Base-by-base conservation (phyloP, 768 basidiomycete species). In the Phlebiopsis flavidoalba region DNA sequence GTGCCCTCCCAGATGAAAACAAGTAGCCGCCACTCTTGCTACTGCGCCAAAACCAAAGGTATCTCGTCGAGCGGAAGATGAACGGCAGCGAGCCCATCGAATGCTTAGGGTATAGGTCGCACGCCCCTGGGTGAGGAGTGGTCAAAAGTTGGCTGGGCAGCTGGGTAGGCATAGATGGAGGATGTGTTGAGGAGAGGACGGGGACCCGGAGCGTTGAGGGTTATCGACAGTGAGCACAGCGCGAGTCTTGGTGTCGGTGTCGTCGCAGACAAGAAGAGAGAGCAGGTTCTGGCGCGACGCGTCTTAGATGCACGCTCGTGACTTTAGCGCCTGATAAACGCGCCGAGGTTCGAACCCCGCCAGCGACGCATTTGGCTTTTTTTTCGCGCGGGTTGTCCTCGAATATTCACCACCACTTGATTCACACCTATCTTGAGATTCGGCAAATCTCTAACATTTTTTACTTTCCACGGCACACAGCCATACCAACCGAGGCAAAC, bases 81-180 rank as follows among this genome's bases (percentile, higher is more conserved):
- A 71, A 70, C 72, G 69, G 71, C 65, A 53, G 58, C 59, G 64
- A 65, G 70, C 61, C 73, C 76, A 68, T 67, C 66, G 67, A 62
- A 69, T 67, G 70, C 76, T 79, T 85, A 84, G 82, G 84, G 84
- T 85, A n/a, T 85, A 84, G 81, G 80, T 76, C 72, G 73, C 81
- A 80, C n/a, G n/a, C 80, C 76, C 60, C 72, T 74, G 68, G 69
- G 66, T 70, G 70, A 71, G 74, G 76, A 31, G 78, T 73, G 78
- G 75, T 37, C 47, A 78, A 71, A 72, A 66, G 81, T 78, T 83
- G 81, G 80, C 78, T 80, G 75, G 73, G 62, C 63, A 71, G 70
- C 65, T 65, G 68, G 57, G 64, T 63, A 65, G 60, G 66, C 62
- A 60, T 63, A 71, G 77, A 74, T 35, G 65, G 67, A 67, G 63